These are phyloP conservation scores for Hyphodiscus sp. DNA, from an alignment of 2,329 filamentous ascomycete species.

Conservation along the genomic window DNA sequence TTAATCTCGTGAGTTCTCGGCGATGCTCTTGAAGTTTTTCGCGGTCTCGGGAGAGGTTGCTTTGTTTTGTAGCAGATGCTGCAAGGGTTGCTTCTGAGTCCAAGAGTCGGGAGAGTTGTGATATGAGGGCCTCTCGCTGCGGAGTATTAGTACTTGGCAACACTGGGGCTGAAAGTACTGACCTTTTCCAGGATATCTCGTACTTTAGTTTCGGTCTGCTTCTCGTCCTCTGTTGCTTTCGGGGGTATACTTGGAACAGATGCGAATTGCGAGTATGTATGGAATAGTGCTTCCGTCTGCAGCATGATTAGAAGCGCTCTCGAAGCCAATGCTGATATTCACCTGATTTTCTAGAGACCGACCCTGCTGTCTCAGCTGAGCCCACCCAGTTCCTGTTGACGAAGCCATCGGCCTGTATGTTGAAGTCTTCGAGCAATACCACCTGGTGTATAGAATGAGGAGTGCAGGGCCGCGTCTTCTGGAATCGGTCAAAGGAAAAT, in stretches of 20 bases:
- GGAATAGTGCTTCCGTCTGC: slow-evolving; percentile 78
- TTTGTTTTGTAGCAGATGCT: slow-evolving; percentile 92
- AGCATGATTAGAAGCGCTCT: slow-evolving; percentile 10
- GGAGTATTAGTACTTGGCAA: slow-evolving; percentile 8
- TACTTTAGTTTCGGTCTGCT: slow-evolving; percentile 70
- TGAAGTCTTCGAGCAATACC: slow-evolving; percentile 10
- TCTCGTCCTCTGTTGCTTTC: slow-evolving; percentile 81
- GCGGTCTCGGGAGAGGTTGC: slow-evolving; percentile 85
- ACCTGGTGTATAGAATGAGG: background rate
- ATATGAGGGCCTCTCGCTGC: slow-evolving; percentile 75
- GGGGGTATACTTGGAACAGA: slow-evolving; percentile 70
- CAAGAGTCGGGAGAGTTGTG: slow-evolving; percentile 79
- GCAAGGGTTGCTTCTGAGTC: slow-evolving; percentile 86
- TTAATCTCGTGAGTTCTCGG: slow-evolving; percentile 72
- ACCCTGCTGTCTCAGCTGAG: slow-evolving; percentile 88
- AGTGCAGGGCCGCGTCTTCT: slow-evolving; percentile 1
- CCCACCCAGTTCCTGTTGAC: slow-evolving; percentile 58
- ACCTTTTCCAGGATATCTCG: slow-evolving; percentile 81
- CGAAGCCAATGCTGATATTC: slow-evolving; percentile 20
- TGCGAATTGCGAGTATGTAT: slow-evolving; percentile 87
- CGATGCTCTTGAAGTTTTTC: slow-evolving; percentile 85
- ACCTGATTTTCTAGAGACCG: slow-evolving; percentile 87
- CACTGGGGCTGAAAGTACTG: slow-evolving; percentile 17
- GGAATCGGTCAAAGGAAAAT: background rate
- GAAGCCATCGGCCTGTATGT: slow-evolving; percentile 20